phyloP scores from a whole-genome alignment of 805 yeast genomes.

The Candida fluviatilis region DNA sequence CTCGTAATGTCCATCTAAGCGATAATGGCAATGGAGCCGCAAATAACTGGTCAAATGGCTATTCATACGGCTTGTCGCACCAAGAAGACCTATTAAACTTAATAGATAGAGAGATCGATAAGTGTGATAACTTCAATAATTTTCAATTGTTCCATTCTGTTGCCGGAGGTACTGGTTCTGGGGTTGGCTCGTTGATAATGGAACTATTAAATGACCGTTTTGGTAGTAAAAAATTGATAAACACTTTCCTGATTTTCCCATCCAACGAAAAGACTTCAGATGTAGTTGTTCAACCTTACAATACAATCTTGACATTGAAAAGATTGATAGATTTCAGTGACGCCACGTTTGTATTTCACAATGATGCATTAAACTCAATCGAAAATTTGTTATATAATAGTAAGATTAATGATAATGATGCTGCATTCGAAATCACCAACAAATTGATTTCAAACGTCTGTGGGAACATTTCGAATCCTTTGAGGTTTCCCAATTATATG shows the following conservation, averaged over 20 bases:
- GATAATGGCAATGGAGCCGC: conserved; percentile 93
- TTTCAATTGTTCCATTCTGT: conserved; percentile 91
- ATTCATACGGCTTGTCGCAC: conserved; percentile 63
- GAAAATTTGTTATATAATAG: conserved; percentile 47
- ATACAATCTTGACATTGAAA: conserved; percentile 76
- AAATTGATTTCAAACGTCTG: conserved; percentile 81
- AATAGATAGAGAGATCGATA: conserved; percentile 86
- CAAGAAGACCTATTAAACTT: conserved; percentile 75
- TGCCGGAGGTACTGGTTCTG: conserved; percentile 99
- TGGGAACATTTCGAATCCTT: conserved; percentile 79
- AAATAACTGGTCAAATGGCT: conserved; percentile 93
- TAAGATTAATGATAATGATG: conserved; percentile 21
- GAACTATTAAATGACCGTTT: conserved; percentile 79
- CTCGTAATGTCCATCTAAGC: conserved; percentile 74
- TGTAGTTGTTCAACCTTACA: conserved; percentile 98
- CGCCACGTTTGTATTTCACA: conserved; percentile 85
- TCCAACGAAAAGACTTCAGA: conserved; percentile 74
- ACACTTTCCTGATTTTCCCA: conserved; percentile 87
- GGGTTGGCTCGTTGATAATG: conserved; percentile 79
- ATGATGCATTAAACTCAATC: conserved; percentile 72
- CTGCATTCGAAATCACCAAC: conserved; percentile 76
- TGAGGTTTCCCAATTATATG: conserved; percentile 89
- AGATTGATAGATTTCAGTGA: conserved; percentile 83
- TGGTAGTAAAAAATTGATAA: conserved; percentile 70
- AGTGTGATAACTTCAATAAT: conserved; percentile 84